Conservation (phyloP, 257 asterid genomes). For the Solanum chilense region DNA sequence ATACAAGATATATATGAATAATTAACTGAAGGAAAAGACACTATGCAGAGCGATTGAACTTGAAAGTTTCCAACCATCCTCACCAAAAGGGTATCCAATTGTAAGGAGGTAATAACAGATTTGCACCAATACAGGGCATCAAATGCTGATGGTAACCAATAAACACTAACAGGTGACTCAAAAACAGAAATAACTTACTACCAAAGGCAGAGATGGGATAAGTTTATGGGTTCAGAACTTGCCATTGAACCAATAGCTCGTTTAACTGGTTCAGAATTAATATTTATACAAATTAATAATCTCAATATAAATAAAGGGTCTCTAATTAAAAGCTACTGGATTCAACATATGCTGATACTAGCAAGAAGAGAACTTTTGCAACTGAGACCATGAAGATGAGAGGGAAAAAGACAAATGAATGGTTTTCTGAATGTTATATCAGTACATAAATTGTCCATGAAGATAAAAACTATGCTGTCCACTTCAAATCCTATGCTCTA, state of each 20-base stretch:
- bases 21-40: neutral
- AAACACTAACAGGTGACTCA: neutral
- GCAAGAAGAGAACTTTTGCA: neutral
- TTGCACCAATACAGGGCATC: neutral
- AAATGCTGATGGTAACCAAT: neutral
- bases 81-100: neutral
- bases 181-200: neutral
- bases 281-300: neutral
- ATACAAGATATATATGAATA: neutral
- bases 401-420: neutral
- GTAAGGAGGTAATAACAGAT: neutral
- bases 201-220: neutral
- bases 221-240: neutral
- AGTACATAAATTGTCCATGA: neutral
- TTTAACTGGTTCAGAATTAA: neutral
- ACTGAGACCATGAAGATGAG: neutral
- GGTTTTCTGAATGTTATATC: neutral
- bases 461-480: neutral
- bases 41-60: neutral
- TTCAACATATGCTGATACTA: neutral
- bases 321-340: neutral
- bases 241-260: neutral
- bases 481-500: neutral
- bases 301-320: neutral
- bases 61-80: neutral